Evolutionary conservation across 176 grass and related monocot species (phyloP), one percentile per base, ranked within the genome.

Genomic region (Secale cereale): DNA sequence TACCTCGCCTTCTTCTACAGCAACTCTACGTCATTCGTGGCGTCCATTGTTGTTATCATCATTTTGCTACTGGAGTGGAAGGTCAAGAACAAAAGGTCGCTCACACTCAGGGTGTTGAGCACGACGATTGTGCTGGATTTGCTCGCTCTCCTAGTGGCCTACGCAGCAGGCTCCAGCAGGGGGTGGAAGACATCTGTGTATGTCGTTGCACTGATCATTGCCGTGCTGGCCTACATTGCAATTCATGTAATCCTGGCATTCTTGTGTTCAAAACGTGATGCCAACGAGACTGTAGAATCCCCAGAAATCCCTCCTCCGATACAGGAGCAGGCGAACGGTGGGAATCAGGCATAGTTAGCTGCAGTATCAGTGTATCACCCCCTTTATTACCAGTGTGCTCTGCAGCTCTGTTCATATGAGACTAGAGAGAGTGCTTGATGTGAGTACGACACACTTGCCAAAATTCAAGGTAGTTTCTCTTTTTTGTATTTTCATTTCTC

Each of bases 1-100:
- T 90, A 89, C 76, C 39, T 33, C 7, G 82, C 87, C 5, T 89
- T 89, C 79, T 89, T 89, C 59, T 90, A 90, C 31, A 68, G 59
- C 77, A 90, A 90, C 32, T 60, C 83, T 5, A 59, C 39, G 1
- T 65, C 88, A 29, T 89, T 89, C 32, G 62, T 85, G 45, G 59
- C 70, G 8, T 89, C 83, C 7, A 54, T 86, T 7, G 83, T 86
- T 14, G 79, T 82, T 19, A 52, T 52, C 27, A 85, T 89, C 15
- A 6, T 85, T 23, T 19, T 89, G 13, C 68, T 65, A 25, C 62
- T 8, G 76, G 31, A n/a, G 26, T 30, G 19, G 25, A 19, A 15
- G 52, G 28, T 40, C 11, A 0, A 40, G 25, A 25, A 4, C n/a
- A 26, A 74, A 7, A 28, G 23, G 25, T 74, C 23, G 14, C n/a